Evolutionary conservation across 495 filamentous ascomycete genomes (phyloP).

Genomic region (Neurospora hispaniola): DNA sequence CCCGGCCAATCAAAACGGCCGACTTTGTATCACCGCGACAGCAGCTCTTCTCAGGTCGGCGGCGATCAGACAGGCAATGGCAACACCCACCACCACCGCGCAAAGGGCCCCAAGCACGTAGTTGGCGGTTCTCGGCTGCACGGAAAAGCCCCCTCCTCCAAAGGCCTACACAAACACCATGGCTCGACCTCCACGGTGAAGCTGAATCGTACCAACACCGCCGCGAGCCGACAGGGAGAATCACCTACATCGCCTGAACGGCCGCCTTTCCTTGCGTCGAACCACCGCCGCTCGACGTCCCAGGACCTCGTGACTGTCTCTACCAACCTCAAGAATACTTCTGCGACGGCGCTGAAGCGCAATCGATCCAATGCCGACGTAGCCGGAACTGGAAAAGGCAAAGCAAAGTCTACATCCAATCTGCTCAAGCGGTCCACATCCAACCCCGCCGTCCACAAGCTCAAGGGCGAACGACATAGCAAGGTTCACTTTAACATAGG

Average conservation of each 20-base stretch:
- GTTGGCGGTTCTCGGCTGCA: constrained; percentile 34
- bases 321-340: constrained; percentile 35
- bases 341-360: constrained; percentile 35
- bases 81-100: constrained; percentile 19
- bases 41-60: constrained; percentile 20
- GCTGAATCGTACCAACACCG: constrained; percentile 23
- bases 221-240: not conserved
- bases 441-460: constrained; percentile 29
- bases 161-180: constrained; percentile 37
- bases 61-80: constrained; percentile 8
- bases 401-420: constrained; percentile 34
- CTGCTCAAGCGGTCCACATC: constrained; percentile 36
- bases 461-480: constrained; percentile 18
- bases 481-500: constrained; percentile 44
- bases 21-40: constrained; percentile 24
- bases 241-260: constrained; percentile 9
- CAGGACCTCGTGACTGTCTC: constrained; percentile 16
- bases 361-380: constrained; percentile 40
- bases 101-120: constrained; percentile 34
- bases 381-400: constrained; percentile 12
- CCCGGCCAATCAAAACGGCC: constrained; percentile 40
- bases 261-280: not conserved
- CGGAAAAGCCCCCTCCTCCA: constrained; percentile 32
- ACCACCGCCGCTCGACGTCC: constrained; percentile 33
- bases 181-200: constrained; percentile 26